phyloP scores from a whole-genome alignment of 768 basidiomycete species.

The Naematelia encephala region DNA sequence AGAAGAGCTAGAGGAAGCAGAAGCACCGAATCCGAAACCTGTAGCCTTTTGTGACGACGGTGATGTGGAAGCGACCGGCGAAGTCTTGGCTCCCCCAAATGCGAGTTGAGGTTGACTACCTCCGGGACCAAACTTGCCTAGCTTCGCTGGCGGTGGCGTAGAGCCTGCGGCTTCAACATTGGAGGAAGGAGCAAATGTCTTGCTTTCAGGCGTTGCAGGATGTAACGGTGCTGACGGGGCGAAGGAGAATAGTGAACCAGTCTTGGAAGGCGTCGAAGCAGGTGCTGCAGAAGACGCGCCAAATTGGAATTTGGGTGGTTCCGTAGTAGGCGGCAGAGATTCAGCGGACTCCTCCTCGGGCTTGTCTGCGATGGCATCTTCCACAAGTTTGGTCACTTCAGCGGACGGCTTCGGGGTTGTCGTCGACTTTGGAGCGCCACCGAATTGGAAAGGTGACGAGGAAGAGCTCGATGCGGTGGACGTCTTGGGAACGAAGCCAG shows the following conservation, averaged over 20 bases:
- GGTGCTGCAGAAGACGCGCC: constrained; percentile 4
- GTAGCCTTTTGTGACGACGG: neutral
- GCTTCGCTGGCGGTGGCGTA: constrained; percentile 26
- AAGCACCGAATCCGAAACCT: constrained; percentile 17
- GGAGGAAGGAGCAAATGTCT: constrained; percentile 35
- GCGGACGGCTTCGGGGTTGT: constrained; percentile 29
- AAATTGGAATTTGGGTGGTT: constrained; percentile 20
- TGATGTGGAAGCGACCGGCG: constrained; percentile 10
- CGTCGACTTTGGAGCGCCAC: neutral
- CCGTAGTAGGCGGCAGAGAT: constrained; percentile 12
- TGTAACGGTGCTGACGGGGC: constrained; percentile 39
- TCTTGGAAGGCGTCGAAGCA: constrained; percentile 1
- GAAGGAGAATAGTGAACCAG: constrained; percentile 34
- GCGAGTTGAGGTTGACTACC: constrained; percentile 37
- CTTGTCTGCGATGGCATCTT: constrained; percentile 30
- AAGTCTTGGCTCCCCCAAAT: constrained; percentile 37
- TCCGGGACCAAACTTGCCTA: constrained; percentile 45
- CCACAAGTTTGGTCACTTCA: constrained; percentile 27
- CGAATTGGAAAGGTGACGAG: constrained; percentile 13
- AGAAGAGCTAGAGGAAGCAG: constrained; percentile 6
- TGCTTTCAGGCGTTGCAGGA: constrained; percentile 37
- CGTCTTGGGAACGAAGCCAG: constrained; percentile 3
- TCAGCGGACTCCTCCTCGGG: constrained; percentile 6
- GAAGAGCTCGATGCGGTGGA: neutral
- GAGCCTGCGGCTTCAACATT: constrained; percentile 18